phyloP scores from a whole-genome alignment of 805 yeast genomes.

The Brettanomyces custersianus region DNA sequence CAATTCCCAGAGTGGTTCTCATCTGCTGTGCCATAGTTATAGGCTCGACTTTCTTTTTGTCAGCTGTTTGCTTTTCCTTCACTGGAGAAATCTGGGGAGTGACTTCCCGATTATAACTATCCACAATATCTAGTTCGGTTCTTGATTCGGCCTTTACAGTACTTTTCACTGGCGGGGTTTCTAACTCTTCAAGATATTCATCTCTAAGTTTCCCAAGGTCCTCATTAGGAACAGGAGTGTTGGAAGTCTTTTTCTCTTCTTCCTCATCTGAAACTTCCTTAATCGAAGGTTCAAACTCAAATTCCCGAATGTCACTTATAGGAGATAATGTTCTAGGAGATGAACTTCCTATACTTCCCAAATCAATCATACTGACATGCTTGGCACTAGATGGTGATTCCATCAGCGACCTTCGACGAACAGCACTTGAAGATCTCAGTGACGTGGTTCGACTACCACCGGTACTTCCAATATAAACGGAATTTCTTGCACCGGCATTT shows the following conservation, averaged over 20 bases:
- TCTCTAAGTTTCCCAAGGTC: slow-evolving; percentile 19
- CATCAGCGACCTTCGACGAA: neutral
- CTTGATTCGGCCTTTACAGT: too few relatives aligned
- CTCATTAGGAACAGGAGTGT: neutral
- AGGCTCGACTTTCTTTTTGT: neutral
- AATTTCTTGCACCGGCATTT: too few relatives aligned
- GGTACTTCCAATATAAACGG: too few relatives aligned
- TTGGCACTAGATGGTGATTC: neutral
- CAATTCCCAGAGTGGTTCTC: slow-evolving; percentile 1
- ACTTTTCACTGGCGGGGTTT: too few relatives aligned
- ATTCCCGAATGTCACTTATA: neutral
- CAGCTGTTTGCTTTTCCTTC: neutral
- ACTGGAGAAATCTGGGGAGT: slow-evolving; percentile 5
- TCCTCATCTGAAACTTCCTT: neutral
- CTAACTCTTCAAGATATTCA: slow-evolving; percentile 19
- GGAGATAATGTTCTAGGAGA: neutral
- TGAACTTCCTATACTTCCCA: neutral
- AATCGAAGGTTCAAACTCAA: too few relatives aligned
- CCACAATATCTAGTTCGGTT: too few relatives aligned
- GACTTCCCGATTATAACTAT: too few relatives aligned
- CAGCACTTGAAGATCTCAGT: too few relatives aligned
- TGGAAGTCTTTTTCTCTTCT: neutral
- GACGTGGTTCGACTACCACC: too few relatives aligned
- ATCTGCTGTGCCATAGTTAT: slow-evolving; percentile 3
- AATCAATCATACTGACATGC: neutral